Evolutionary conservation across 2,329 filamentous ascomycete species (phyloP), one percentile per base, ranked within the genome.

Genomic region (Nannizzia gypsea): DNA sequence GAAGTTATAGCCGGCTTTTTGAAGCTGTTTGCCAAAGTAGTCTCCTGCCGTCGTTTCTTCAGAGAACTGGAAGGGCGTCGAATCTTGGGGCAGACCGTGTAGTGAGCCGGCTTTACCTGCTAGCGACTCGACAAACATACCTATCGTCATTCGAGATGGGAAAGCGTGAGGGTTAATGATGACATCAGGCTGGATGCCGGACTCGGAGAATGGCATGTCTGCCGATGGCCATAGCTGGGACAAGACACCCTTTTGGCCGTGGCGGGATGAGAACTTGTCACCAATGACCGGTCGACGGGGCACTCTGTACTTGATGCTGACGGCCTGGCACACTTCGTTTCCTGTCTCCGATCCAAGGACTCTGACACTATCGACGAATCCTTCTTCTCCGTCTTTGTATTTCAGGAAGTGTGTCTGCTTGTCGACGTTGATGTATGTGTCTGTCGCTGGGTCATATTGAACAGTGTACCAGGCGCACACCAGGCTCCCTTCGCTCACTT

Each of bases 141-240:
- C 93, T 71, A 99, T 99, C 20, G 93, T 99, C 93, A 99, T 99
- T 67, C 93, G 91, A 52, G 92, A 97, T 6, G 93, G 93, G 81
- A 99, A 99, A 70, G 93, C 93, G 81, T 99, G 93, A 44, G 93
- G 93, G 77, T 99, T 99, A 80, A 99, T 99, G 75, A 99, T 99
- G 68, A 96, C 81, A 74, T 99, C 93, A 8, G 93, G 93, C 70
- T 96, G 91, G 63, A 99, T 97, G 59, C 93, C 93, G 4, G 88
- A 89, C 76, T 99, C 93, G 2, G 89, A 90, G 76, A 97, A 99
- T 2, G 93, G 93, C 89, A 99, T 93, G 72, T 97, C 91, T 61
- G 88, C 79, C 1, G 86, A 83, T 0, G 91, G 93, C 90, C 93
- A 99, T 72, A 96, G 93, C 72, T 97, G 92, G 17, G 90, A 96